A percentile compares a stretch with the other conserved stretches of the same genome.
These are phyloP conservation scores for Metarhizium humberi DNA, from an alignment of 2,329 filamentous ascomycete species.

Conservation along the genomic window DNA sequence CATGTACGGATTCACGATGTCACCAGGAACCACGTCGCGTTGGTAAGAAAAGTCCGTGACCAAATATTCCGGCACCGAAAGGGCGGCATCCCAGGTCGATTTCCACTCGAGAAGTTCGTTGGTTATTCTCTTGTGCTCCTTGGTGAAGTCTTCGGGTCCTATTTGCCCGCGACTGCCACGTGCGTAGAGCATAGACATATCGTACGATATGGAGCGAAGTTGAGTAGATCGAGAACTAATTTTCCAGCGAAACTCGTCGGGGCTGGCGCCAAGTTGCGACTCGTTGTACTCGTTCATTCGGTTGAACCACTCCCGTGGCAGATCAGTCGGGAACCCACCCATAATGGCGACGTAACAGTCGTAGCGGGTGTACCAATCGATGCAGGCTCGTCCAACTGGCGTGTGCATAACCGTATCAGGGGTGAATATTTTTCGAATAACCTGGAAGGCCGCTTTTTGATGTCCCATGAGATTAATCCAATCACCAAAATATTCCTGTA, in stretches of 20 bases:
- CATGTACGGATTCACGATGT: conserved; percentile 66
- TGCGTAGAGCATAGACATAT: conserved; percentile 72
- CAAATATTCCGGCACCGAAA: conserved; percentile 52
- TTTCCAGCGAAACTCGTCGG: conserved; percentile 54
- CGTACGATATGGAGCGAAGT: conserved; percentile 64
- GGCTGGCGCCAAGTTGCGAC: conserved; percentile 47
- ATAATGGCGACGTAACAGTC: conserved; percentile 79
- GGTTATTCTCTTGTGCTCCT: conserved; percentile 48
- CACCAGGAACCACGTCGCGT: conserved; percentile 43
- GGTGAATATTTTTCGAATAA: conserved; percentile 69
- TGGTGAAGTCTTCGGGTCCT: conserved; percentile 51
- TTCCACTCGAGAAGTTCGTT: conserved; percentile 40
- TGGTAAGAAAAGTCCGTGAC: conserved; percentile 54
- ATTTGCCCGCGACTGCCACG: conserved; percentile 56
- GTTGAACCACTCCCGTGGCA: conserved; percentile 72
- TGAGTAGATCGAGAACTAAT: conserved; percentile 58
- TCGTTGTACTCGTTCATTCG: conserved; percentile 54
- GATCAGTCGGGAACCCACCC: conserved; percentile 64
- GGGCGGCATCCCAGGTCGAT: conserved; percentile 46
- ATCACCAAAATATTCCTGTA: conserved; percentile 84
- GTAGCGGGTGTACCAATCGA: conserved; percentile 86
- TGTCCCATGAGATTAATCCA: conserved; percentile 92
- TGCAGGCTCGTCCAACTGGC: conserved; percentile 60
- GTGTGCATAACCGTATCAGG: conserved; percentile 66
- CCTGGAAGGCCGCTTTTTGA: conserved; percentile 78